Percentiles rank a stretch among this genome's conserved stretches.
Evolutionary conservation across 139 green algal species (phyloP).

Genomic region (Trebouxia sp.): DNA sequence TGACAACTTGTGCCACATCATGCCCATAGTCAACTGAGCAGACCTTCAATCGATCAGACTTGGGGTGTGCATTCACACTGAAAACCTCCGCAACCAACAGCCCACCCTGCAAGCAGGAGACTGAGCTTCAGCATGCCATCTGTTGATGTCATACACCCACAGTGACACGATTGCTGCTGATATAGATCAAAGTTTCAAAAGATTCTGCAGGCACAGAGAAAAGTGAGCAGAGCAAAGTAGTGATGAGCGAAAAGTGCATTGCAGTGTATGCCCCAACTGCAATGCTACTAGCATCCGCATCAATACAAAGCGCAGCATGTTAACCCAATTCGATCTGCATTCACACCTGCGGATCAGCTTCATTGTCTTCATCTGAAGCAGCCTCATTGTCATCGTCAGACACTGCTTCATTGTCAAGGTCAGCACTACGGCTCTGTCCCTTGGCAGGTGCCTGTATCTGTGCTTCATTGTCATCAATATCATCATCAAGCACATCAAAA

Average conservation of each 20-base stretch:
- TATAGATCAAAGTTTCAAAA: no score
- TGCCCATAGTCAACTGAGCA: neutral
- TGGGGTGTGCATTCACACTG: conserved; percentile 1
- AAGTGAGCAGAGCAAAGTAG: no score
- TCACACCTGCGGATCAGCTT: conserved; percentile 47
- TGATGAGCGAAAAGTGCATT: no score
- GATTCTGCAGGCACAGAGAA: no score
- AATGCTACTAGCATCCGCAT: no score
- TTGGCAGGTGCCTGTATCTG: no score
- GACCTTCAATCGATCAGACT: neutral
- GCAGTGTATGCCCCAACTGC: no score
- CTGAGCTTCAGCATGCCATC: neutral
- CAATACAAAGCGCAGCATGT: no score
- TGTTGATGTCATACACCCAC: no score
- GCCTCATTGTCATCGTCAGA: conserved; percentile 25
- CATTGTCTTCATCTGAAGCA: conserved; percentile 37
- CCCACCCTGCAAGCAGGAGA: neutral
- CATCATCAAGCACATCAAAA: conserved; percentile 36
- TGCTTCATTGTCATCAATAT: conserved; percentile 57
- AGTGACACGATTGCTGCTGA: conserved; percentile 59
- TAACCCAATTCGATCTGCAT: conserved; percentile 73
- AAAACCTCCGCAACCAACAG: neutral
- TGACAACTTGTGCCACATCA: conserved; percentile 62
- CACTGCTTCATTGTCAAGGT: neutral
- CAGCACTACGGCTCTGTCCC: neutral